A percentile compares a stretch with the other conserved stretches of the same genome.
Evolutionary conservation across 805 yeast species (phyloP).

Genomic region (Candida oleophila): DNA sequence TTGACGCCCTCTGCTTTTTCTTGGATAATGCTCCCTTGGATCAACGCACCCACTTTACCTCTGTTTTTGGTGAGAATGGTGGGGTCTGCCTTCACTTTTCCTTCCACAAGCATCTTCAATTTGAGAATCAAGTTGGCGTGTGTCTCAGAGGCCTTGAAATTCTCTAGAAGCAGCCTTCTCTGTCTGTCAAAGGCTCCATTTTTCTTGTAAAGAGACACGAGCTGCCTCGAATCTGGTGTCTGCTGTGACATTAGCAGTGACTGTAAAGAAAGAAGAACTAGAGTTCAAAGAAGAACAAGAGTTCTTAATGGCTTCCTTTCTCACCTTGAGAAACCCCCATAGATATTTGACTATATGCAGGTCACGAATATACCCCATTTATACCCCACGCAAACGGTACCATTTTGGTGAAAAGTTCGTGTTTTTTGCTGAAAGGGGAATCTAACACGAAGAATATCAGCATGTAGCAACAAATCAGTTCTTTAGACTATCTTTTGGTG

Average conservation of each 20-base stretch:
- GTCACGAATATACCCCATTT: not conserved
- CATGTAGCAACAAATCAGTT: too few relatives aligned
- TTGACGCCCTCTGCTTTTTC: not conserved
- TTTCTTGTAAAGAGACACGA: conserved; percentile 44
- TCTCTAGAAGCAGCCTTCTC: conserved; percentile 40
- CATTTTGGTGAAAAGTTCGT: too few relatives aligned
- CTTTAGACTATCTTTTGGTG: too few relatives aligned
- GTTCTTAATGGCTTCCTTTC: not conserved
- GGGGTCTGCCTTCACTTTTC: conserved; percentile 49
- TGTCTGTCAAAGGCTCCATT: conserved; percentile 49
- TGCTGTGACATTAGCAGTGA: not conserved
- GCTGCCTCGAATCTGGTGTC: conserved; percentile 25
- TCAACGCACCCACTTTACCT: conserved; percentile 51
- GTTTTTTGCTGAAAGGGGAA: too few relatives aligned
- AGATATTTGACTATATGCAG: not conserved
- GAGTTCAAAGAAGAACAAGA: not conserved
- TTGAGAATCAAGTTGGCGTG: conserved; percentile 39
- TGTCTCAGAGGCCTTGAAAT: conserved; percentile 41
- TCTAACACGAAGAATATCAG: too few relatives aligned
- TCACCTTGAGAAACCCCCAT: too few relatives aligned
- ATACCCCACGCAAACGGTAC: too few relatives aligned
- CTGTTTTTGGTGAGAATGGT: conserved; percentile 45
- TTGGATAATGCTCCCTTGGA: conserved; percentile 49
- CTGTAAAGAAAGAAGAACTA: not conserved
- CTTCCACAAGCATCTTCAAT: conserved; percentile 42